Evolutionary conservation across 257 asterid species (phyloP).

Genomic region (Solanum chiquidenum): DNA sequence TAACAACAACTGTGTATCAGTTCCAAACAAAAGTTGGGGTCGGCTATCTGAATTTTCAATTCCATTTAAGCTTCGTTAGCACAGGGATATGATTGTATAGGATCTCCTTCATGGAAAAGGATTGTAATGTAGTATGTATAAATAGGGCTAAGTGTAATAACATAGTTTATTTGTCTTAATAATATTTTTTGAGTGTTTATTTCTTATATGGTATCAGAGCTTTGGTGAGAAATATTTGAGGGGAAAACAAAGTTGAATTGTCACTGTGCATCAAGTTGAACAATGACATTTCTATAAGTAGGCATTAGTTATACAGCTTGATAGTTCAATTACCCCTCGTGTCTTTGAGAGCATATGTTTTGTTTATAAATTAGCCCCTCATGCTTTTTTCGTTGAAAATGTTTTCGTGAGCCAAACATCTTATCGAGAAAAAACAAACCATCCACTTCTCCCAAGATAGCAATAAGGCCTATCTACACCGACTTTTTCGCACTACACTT

Average conservation of each 20-base stretch:
- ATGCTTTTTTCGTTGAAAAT: too few relatives aligned
- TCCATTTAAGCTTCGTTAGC: background rate
- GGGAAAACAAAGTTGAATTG: too few relatives aligned
- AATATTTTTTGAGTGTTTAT: background rate
- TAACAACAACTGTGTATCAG: background rate
- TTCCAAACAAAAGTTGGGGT: background rate
- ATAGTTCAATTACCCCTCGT: too few relatives aligned
- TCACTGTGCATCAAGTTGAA: too few relatives aligned
- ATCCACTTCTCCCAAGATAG: background rate
- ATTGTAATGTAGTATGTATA: background rate
- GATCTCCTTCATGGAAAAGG: background rate
- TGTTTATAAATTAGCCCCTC: background rate
- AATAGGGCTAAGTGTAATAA: background rate
- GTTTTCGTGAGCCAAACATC: background rate
- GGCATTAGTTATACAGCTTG: background rate
- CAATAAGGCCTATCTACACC: background rate
- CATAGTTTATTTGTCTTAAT: background rate
- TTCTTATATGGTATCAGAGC: background rate
- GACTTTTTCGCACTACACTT: fast-evolving
- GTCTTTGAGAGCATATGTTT: background rate
- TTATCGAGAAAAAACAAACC: too few relatives aligned
- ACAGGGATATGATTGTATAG: background rate
- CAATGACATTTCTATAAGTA: background rate
- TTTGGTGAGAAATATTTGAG: background rate
- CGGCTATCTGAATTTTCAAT: background rate